Evolutionary conservation across 163 green algal species (phyloP).

Genomic region (Chloromonas sp.): DNA sequence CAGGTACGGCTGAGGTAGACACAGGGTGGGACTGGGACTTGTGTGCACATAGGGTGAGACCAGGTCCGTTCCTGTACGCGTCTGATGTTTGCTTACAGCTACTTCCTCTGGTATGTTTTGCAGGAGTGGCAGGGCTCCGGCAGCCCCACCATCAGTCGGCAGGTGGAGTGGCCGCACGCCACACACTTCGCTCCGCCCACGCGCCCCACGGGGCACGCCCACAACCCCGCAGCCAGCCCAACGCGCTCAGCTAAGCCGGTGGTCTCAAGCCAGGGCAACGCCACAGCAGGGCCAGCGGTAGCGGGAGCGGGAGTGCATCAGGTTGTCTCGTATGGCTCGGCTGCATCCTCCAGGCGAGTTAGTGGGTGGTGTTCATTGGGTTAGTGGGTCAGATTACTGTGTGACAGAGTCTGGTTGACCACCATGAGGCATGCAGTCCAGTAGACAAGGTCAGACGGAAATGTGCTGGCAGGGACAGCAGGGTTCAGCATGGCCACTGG

Average conservation of each 20-base stretch:
- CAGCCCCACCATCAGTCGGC: not conserved
- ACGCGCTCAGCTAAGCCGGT: not conserved
- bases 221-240: not conserved
- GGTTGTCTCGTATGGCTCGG: not conserved
- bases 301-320: not conserved
- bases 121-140: too few species aligned
- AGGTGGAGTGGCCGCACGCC: not conserved
- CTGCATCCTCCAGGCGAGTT: not conserved
- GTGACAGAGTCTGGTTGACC: too few species aligned
- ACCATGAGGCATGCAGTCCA: not conserved
- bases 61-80: too few species aligned
- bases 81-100: too few species aligned
- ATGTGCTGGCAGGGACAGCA: not conserved
- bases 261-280: not conserved
- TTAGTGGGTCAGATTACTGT: too few species aligned
- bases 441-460: not conserved
- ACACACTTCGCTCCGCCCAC: not conserved
- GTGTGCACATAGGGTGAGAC: too few species aligned
- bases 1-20: too few species aligned
- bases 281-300: not conserved
- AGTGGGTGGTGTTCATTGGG: not conserved
- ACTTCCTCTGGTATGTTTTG: too few species aligned
- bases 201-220: too few species aligned
- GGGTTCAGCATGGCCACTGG: not conserved
- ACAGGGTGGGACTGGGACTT: too few species aligned